Base-by-base conservation (phyloP, 306 rosid genomes). In the Malus sieversii region DNA sequence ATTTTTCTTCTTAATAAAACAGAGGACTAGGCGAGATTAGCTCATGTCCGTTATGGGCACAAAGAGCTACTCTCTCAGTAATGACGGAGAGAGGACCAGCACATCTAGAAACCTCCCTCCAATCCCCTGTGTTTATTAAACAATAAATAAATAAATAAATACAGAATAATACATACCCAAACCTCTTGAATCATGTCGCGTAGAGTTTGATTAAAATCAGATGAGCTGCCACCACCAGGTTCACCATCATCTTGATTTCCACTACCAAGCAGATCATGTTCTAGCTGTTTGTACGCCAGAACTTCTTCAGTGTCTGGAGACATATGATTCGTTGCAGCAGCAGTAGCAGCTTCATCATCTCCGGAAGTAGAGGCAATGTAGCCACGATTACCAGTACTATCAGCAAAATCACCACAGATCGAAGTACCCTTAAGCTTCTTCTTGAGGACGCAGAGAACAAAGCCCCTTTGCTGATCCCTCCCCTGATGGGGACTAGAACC, bases 401-500 rank as follows among this genome's bases (percentile, higher is more conserved):
- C 81, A 25, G 71, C 79, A 65, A 32, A 9, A 33, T 76, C 85
- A 68, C 55, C 79, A 66, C 10, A 9, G 4, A 35, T 42, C 35
- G 45, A 18, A 55, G 30, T 65, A 40, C 64, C 68, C 66, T 23
- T 23, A 23, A 66, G 18, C 27, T 70, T 82, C 45, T 44, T 67
- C 64, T 68, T 85, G 67, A 92, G 65, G 62, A 85, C 87, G 57
- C 90, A 82, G 35, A 90, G 20, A 71, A 90, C 92, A 78, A 81
- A 80, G 55, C 65, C 60, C 65, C 60, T 74, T 93, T 87, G 79
- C 85, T 61, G 66, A 76, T 44, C 71, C 44, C 1, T 51, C 20
- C 1, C 55, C 45, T 4, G 66, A 55, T 14, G 27, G 44, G 7
- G 66, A 33, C 18, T 45, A 57, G 53, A 20, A 58, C 51, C 72